Evolutionary conservation across 495 filamentous ascomycete genomes (phyloP), one percentile per base, ranked within the genome.

Genomic region (Penicillium macrosclerotiorum): DNA sequence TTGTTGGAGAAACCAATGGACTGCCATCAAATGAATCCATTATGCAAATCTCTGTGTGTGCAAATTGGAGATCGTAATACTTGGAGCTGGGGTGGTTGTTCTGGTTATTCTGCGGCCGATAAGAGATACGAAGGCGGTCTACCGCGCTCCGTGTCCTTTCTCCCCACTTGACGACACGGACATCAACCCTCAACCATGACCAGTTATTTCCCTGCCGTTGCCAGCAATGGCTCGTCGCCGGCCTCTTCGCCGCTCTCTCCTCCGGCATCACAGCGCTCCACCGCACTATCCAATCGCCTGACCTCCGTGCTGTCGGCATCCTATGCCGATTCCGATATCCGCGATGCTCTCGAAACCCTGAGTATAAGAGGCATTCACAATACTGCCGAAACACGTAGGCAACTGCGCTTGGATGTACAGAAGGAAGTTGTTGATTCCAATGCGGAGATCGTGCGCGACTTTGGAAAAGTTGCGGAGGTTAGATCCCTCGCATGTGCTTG

Each of bases 381-480:
- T 58, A 90, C 80, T 6, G 72, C 85, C 6, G 88, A 94, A 49
- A 85, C 85, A 14, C 77, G 93, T 8, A 81, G 93, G 23, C 83
- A 86, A 51, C 67, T 97, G 9, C 80, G 90, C 23, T 67, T 95
- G 1, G 86, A 95, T 65, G 77, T 94, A 2, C 90, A 97, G 64
- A 90, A 88, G 55, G 90, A 97, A 63, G 86, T 96, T 24, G 89
- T 96, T 34, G 81, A 92, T 47, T 88, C 89, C 68, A 96, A 97
- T 82, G 90, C 84, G 24, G 84, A 90, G 45, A 88, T 99, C 45
- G 82, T 99, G 37, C 71, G 77, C 41, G 92, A 96, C 59, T 97
- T 97, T 70, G 87, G 89, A 19, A 79, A 84, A 51, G 90, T 99
- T 30, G 89, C 91, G 32, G 88, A 94, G 81, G 89, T 95, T 63